Percentiles rank a stretch among this genome's conserved stretches.
These are phyloP conservation scores for Musa beccarii DNA, from an alignment of 176 grass and related monocot genomes.

Conservation along the genomic window DNA sequence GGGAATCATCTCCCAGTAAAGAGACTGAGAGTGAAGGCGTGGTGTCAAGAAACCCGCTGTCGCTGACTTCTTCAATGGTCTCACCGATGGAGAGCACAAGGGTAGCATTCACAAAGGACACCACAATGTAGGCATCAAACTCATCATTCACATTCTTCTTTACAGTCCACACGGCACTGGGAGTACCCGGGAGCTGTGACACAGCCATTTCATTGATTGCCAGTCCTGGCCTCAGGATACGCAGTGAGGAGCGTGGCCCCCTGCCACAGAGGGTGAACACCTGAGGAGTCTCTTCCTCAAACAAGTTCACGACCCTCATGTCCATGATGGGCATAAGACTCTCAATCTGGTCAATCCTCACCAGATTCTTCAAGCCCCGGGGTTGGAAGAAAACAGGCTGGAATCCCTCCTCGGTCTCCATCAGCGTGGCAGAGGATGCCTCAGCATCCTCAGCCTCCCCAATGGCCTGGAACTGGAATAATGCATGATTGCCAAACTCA, in stretches of 20 bases:
- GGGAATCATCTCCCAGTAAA: slow-evolving; percentile 80
- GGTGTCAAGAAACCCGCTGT: slow-evolving; percentile 82
- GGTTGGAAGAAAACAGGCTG: slow-evolving; percentile 85
- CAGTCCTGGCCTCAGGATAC: slow-evolving; percentile 84
- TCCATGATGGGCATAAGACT: slow-evolving; percentile 94
- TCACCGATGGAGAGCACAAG: slow-evolving; percentile 96
- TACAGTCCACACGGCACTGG: slow-evolving; percentile 95
- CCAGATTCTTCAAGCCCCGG: slow-evolving; percentile 69
- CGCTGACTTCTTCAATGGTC: slow-evolving; percentile 94
- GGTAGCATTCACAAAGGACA: slow-evolving; percentile 85
- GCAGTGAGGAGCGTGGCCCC: slow-evolving; percentile 66
- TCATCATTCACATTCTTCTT: slow-evolving; percentile 94
- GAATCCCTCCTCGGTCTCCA: slow-evolving; percentile 94
- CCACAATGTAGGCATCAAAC: slow-evolving; percentile 96
- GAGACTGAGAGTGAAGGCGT: slow-evolving; percentile 80
- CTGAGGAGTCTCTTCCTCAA: slow-evolving; percentile 96
- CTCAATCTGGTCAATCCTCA: slow-evolving; percentile 53
- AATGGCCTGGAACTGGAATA: slow-evolving; percentile 90
- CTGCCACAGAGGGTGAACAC: slow-evolving; percentile 75
- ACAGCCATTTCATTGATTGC: slow-evolving; percentile 94
- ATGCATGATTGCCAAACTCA: slow-evolving; percentile 78
- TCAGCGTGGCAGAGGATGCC: slow-evolving; percentile 68
- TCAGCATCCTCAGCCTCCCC: slow-evolving; percentile 74
- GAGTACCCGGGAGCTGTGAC: slow-evolving; percentile 74
- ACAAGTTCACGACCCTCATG: slow-evolving; percentile 79